Conservation (phyloP, 257 asterid genomes). For the Solanum verrucosum region DNA sequence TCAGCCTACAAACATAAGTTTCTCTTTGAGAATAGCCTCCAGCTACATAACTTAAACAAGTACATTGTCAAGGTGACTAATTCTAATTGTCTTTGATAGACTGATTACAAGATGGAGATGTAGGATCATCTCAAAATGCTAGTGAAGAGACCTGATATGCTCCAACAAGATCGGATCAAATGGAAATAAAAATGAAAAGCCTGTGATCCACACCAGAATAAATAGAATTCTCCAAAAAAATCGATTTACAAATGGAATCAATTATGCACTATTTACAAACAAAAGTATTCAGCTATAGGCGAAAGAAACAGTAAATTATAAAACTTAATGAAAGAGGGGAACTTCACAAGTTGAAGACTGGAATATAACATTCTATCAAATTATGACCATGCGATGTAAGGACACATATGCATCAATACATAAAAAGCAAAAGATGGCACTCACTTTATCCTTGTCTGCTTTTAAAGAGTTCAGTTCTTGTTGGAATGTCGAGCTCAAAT, state of each 20-base stretch:
- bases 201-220: background rate
- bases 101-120: background rate
- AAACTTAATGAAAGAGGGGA: background rate
- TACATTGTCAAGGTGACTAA: background rate
- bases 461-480: conserved; percentile 63
- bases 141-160: background rate
- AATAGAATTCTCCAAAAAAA: background rate
- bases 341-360: background rate
- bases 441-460: conserved; percentile 60
- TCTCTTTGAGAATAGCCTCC: background rate
- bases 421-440: conserved; percentile 10
- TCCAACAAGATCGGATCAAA: background rate
- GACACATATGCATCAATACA: background rate
- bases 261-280: background rate
- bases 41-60: background rate
- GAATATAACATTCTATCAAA: background rate
- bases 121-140: background rate
- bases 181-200: background rate
- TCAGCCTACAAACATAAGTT: background rate
- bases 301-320: background rate
- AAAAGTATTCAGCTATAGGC: background rate
- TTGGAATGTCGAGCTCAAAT: conserved; percentile 50
- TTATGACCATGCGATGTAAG: background rate
- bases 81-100: background rate
- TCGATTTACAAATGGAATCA: background rate